Conservation (phyloP, 1,284 basidiomycete species). For the Cryptococcus deneoformans region DNA sequence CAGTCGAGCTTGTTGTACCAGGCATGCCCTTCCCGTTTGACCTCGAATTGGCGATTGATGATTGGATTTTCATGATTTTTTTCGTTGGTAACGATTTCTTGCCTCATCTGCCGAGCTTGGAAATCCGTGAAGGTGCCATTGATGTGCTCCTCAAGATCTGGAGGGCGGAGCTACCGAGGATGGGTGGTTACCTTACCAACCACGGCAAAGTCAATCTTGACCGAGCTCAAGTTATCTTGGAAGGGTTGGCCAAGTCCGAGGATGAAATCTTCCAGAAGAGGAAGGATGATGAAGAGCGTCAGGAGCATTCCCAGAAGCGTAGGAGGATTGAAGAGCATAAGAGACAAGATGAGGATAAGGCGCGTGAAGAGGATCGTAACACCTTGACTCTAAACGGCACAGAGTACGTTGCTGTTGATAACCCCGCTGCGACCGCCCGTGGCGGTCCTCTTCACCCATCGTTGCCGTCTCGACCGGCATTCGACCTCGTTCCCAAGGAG, state of each 20-base stretch:
- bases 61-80: conserved; percentile 99
- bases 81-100: conserved; percentile 99
- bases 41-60: conserved; percentile 96
- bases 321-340: conserved; percentile 72
- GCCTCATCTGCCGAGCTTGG: conserved; percentile 94
- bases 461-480: conserved; percentile 59
- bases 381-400: conserved; percentile 49
- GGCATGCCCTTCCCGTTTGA: conserved; percentile 82
- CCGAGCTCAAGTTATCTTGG: conserved; percentile 89
- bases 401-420: conserved; percentile 45
- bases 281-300: conserved; percentile 91
- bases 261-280: conserved; percentile 93
- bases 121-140: conserved; percentile 99
- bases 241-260: conserved; percentile 87
- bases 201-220: conserved; percentile 85
- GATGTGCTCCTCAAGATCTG: conserved; percentile 94
- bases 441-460: conserved; percentile 50
- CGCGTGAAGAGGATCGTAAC: conserved; percentile 19
- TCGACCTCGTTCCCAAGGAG: conserved; percentile 63
- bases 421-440: conserved; percentile 27
- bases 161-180: conserved; percentile 85
- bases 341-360: conserved; percentile 50
- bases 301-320: conserved; percentile 83
- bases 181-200: conserved; percentile 97
- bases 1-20: conserved; percentile 86